phyloP scores from a whole-genome alignment of 2,329 filamentous ascomycete species.

The Scedosporium aurantiacum region DNA sequence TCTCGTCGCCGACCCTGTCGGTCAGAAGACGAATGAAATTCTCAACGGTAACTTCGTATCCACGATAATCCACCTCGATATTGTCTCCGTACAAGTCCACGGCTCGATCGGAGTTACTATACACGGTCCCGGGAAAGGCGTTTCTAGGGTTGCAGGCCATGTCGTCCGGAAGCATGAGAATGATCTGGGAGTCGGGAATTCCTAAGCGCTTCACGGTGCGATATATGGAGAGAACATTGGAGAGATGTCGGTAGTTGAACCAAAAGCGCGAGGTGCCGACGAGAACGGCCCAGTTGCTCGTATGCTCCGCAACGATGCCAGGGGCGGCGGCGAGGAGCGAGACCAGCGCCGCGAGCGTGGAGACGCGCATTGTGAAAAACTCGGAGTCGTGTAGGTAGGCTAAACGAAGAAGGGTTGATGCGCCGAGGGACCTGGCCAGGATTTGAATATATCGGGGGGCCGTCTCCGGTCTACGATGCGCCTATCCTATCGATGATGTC shows the following conservation, averaged over 20 bases:
- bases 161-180: slow-evolving; percentile 98
- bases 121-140: slow-evolving; percentile 93
- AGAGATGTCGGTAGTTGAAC: slow-evolving; percentile 99
- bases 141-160: slow-evolving; percentile 99
- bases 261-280: slow-evolving; percentile 97
- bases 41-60: slow-evolving; percentile 97
- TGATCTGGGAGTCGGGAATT: slow-evolving; percentile 97
- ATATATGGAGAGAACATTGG: slow-evolving; percentile 95
- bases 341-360: slow-evolving; percentile 36
- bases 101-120: slow-evolving; percentile 93
- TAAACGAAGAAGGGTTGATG: slow-evolving; percentile 1
- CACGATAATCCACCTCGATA: slow-evolving; percentile 96
- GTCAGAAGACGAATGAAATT: slow-evolving; percentile 95
- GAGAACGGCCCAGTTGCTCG: slow-evolving; percentile 98
- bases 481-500: background rate
- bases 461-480: background rate
- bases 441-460: too few species aligned
- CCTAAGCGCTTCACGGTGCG: slow-evolving; percentile 95
- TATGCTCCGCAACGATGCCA: slow-evolving; percentile 59
- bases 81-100: slow-evolving; percentile 97
- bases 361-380: slow-evolving; percentile 29
- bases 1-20: slow-evolving; percentile 86
- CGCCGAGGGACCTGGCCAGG: too few species aligned
- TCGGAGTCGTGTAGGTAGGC: slow-evolving; percentile 31
- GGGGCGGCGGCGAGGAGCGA: slow-evolving; percentile 29